Evolutionary conservation across 106 monocot genomes (phyloP).

Genomic region (Dendrobium huoshanense): DNA sequence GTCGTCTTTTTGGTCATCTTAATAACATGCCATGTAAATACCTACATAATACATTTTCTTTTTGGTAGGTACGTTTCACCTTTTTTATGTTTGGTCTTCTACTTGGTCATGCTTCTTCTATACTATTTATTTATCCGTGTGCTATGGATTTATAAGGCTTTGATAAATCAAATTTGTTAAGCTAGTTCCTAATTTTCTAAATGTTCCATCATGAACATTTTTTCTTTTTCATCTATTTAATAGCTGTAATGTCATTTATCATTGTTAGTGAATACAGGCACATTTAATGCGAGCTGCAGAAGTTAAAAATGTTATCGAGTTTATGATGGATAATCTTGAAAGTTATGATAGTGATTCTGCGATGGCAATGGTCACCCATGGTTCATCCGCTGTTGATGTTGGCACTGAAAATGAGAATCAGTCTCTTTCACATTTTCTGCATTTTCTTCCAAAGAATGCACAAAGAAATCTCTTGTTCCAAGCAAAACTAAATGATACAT

Average conservation of each 20-base stretch:
- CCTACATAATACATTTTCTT: not conserved
- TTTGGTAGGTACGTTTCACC: not conserved
- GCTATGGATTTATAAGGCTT: not conserved
- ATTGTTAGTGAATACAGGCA: conserved; percentile 72
- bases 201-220: not conserved
- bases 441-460: conserved; percentile 43
- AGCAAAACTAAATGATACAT: conserved; percentile 56
- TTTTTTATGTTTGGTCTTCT: not conserved
- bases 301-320: conserved; percentile 87
- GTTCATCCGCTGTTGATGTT: conserved; percentile 27
- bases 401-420: conserved; percentile 40
- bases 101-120: not conserved
- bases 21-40: not conserved
- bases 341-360: conserved; percentile 63
- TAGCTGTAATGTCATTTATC: conserved; percentile 35
- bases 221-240: conserved; percentile 7
- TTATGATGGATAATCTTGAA: conserved; percentile 84
- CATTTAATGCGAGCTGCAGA: conserved; percentile 91
- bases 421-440: conserved; percentile 27
- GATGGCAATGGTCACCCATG: conserved; percentile 22
- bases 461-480: conserved; percentile 37
- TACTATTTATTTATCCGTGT: not conserved
- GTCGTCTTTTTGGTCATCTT: not conserved
- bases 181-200: not conserved
- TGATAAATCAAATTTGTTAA: not conserved